These are phyloP conservation scores for Penicillium fimorum DNA, from an alignment of 495 filamentous ascomycete genomes.

Conservation along the genomic window DNA sequence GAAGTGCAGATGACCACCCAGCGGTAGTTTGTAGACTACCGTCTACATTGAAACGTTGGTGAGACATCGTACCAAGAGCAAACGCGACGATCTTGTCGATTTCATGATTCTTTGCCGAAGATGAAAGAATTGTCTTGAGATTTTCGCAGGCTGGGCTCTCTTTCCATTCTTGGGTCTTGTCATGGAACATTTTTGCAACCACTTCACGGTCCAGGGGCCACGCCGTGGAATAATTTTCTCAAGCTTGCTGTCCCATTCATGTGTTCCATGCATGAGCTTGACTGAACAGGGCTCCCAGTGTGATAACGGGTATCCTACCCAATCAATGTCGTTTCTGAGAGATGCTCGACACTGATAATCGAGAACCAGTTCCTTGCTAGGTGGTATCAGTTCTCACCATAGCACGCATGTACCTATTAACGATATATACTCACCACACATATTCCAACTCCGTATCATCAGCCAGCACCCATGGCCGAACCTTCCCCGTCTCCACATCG, in stretches of 20 bases:
- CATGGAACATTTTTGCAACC: neutral
- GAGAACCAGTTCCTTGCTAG: conserved; percentile 11
- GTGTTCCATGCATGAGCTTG: neutral
- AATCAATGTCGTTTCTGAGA: conserved; percentile 10
- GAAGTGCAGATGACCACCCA: neutral
- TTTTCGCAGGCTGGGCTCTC: conserved; percentile 8
- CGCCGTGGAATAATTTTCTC: neutral
- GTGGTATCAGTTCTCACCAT: neutral
- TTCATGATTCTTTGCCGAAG: conserved; percentile 3
- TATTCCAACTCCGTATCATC: neutral
- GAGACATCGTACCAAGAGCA: conserved; percentile 13
- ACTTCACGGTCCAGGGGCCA: neutral
- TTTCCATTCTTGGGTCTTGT: conserved; percentile 6
- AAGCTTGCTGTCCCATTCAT: neutral
- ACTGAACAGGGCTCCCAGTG: conserved; percentile 3
- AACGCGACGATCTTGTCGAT: conserved; percentile 17
- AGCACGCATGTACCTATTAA: neutral
- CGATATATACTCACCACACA: conserved; percentile 5
- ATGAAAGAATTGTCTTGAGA: conserved; percentile 9
- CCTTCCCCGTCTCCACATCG: conserved; percentile 5
- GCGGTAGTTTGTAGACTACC: neutral
- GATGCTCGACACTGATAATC: conserved; percentile 11
- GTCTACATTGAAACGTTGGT: neutral
- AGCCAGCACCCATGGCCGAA: neutral
- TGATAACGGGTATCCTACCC: neutral